phyloP scores from a whole-genome alignment of 1,139 yeast genomes.

The Wickerhamomyces sp. region DNA sequence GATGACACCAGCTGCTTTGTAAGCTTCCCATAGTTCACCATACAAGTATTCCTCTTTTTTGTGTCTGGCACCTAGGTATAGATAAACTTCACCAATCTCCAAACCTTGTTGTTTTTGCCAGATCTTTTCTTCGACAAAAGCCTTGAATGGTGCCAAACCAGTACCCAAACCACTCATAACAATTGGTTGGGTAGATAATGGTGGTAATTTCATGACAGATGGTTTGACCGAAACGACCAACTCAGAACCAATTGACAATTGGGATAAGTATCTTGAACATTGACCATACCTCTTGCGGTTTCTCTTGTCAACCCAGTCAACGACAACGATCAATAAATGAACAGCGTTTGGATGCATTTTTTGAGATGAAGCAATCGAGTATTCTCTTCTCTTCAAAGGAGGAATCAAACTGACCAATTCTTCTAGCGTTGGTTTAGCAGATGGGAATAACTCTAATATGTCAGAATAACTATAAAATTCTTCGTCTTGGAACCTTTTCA shows the following conservation, averaged over 20 bases:
- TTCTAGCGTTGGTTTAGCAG: conserved; percentile 75
- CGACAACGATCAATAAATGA: conserved; percentile 89
- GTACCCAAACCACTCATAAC: conserved; percentile 98
- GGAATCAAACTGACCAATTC: conserved; percentile 71
- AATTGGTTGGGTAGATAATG: conserved; percentile 80
- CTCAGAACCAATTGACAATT: conserved; percentile 74
- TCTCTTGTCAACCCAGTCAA: conserved; percentile 87
- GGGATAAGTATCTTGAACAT: conserved; percentile 86
- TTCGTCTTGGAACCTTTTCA: conserved; percentile 82
- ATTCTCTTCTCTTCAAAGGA: conserved; percentile 94
- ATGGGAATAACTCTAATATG: conserved; percentile 70
- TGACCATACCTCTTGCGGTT: conserved; percentile 92
- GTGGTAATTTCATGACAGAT: conserved; percentile 94
- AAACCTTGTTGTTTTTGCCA: conserved; percentile 89
- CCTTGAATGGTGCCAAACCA: conserved; percentile 98
- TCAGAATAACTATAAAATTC: conserved; percentile 81
- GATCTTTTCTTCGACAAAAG: conserved; percentile 90
- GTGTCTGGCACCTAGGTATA: conserved; percentile 93
- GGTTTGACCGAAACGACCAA: conserved; percentile 94
- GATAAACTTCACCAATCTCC: conserved; percentile 84
- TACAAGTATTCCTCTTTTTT: conserved; percentile 92
- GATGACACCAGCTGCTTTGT: conserved; percentile 83
- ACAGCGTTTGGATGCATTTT: conserved; percentile 86
- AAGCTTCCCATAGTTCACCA: conserved; percentile 98
- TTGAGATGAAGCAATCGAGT: conserved; percentile 98